Base-by-base conservation (phyloP, 352 stramenopile genomes). In the Pythium phragmiticola region DNA sequence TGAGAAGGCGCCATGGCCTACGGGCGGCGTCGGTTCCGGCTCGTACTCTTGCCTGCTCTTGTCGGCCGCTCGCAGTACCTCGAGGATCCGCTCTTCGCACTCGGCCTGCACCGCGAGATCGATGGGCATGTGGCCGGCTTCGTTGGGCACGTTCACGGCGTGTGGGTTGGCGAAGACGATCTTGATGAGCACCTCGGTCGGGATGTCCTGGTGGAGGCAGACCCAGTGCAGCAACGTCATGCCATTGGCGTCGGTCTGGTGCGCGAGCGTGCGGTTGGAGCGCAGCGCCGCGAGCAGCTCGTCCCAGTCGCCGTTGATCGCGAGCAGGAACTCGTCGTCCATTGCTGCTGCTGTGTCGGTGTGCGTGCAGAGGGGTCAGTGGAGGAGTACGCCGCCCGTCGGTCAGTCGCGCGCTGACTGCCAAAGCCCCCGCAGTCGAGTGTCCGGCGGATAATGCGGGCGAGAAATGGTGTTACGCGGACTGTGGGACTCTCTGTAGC, bases 171-270 rank as follows among this genome's bases (percentile, higher is more conserved):
- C 84, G 49, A 90, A 89, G 19, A 92, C 74, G 62, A 92, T 83
- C 63, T 90, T 90, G 63, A 92, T 75, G 30, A 92, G 74, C 57
- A 90, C 77, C 50, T 92, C 82, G 1, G 78, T 88, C 14, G 82
- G 77, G 53, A 84, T 73, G 59, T 86, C 71, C 60, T 92, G 84
- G 68, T 92, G 84, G 60, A 92, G 66, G 69, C 84, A 92, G 46
- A 88, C 74, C 84, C 84, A 92, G 69, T 92, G 84, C 43, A 92
- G 65, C 36, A 92, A 68, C 19, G 78, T 90, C 84, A 92, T 92
- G 48, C 84, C 84, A 57, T 72, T 90, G 39, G 66, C 70, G 50
- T 92, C 84, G 5, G 77, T 84, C 59, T 81, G 73, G 52, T 83
- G 70, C 33, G 78, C 77, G 26, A 92, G 72, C 49, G 74, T 72